Evolutionary conservation across 2,329 filamentous ascomycete genomes (phyloP).

Genomic region (Graphilbum sp.): DNA sequence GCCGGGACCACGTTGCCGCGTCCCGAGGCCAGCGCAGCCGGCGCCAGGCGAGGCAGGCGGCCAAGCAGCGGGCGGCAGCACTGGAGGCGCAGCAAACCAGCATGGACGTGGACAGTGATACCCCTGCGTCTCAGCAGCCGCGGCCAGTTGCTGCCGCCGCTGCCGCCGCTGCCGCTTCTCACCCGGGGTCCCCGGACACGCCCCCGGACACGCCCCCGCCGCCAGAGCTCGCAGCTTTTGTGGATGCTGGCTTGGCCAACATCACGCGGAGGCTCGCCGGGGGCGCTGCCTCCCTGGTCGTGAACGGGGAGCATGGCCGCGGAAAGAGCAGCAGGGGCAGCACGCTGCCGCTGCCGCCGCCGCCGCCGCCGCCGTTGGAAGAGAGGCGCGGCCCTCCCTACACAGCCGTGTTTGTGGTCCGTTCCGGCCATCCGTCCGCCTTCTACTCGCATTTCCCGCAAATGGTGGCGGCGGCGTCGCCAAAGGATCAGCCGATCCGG

Average conservation of each 20-base stretch:
- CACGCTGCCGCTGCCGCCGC: background rate
- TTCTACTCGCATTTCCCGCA: slow-evolving; percentile 44
- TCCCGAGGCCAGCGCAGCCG: slow-evolving; percentile 42
- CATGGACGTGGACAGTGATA: background rate
- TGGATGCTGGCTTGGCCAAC: slow-evolving; percentile 49
- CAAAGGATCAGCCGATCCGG: slow-evolving; percentile 22
- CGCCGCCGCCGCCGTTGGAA: too few species aligned
- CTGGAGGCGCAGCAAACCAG: slow-evolving; percentile 1
- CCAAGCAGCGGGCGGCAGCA: slow-evolving; percentile 9
- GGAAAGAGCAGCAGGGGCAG: background rate
- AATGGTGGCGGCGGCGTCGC: slow-evolving; percentile 27
- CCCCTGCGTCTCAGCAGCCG: too few species aligned
- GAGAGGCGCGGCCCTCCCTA: too few species aligned
- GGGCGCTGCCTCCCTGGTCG: background rate
- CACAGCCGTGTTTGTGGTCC: slow-evolving; percentile 39
- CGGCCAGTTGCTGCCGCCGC: background rate
- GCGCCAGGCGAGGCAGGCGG: slow-evolving; percentile 27
- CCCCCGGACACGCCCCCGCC: slow-evolving; percentile 14
- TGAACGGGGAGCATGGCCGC: too few species aligned
- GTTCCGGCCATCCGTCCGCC: slow-evolving; percentile 37
- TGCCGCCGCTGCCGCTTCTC: background rate
- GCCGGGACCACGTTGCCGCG: slow-evolving; percentile 30
- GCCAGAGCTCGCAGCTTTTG: slow-evolving; percentile 36
- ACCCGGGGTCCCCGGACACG: slow-evolving; percentile 6
- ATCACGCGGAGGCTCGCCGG: slow-evolving; percentile 44